A percentile compares a stretch with the other conserved stretches of the same genome.
phyloP scores from a whole-genome alignment of 495 filamentous ascomycete genomes.

The Xylaria intraflava region DNA sequence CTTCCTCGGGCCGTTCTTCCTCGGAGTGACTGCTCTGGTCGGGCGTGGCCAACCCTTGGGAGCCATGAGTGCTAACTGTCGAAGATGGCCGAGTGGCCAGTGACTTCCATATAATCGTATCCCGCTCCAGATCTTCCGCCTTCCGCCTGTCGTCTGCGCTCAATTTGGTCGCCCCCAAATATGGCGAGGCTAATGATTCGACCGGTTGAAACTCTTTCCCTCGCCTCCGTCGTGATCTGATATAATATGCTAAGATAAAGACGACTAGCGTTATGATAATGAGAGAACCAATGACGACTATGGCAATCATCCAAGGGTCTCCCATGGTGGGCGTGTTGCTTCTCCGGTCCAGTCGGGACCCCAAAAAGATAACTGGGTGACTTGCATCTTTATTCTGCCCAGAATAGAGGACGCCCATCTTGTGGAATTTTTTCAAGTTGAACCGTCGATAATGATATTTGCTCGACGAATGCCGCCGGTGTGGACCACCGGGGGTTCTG shows the following conservation, averaged over 20 bases:
- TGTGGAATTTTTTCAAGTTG: neutral
- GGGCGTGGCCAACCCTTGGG: neutral
- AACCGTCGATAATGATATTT: neutral
- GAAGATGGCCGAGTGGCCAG: constrained; percentile 33
- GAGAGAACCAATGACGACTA: constrained; percentile 24
- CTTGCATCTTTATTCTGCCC: neutral
- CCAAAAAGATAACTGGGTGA: neutral
- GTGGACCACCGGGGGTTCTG: too few relatives aligned
- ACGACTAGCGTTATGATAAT: constrained; percentile 18
- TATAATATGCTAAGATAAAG: constrained; percentile 15
- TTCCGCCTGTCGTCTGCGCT: constrained; percentile 18
- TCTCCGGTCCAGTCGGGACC: neutral
- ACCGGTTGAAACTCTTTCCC: constrained; percentile 4
- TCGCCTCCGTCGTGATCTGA: constrained; percentile 20
- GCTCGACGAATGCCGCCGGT: too few relatives aligned
- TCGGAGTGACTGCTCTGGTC: constrained; percentile 2
- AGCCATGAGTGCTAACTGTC: constrained; percentile 2
- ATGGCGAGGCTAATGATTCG: constrained; percentile 16
- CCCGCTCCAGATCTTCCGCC: constrained; percentile 35
- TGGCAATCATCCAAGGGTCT: constrained; percentile 29
- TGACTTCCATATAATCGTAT: constrained; percentile 42
- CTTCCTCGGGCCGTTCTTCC: neutral
- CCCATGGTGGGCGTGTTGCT: neutral
- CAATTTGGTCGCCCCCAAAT: constrained; percentile 22
- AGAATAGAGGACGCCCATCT: constrained; percentile 3